A percentile compares a stretch with the other conserved stretches of the same genome.
Evolutionary conservation across 192 early-diverging fungal genomes (phyloP).

Genomic region (Coemansia sp.): DNA sequence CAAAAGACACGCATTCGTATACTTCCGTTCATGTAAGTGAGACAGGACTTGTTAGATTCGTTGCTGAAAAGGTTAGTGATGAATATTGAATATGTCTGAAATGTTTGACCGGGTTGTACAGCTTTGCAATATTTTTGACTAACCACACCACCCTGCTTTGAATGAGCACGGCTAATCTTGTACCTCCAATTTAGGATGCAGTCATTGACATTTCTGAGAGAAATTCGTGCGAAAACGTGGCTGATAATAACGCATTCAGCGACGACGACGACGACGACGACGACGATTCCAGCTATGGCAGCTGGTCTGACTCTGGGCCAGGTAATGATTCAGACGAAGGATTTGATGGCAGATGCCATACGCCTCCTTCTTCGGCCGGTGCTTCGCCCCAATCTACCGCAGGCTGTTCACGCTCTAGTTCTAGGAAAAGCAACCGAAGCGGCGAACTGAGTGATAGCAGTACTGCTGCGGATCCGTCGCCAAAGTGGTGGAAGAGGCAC

Average conservation of each 20-base stretch:
- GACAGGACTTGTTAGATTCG: background rate
- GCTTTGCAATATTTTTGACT: too few relatives aligned
- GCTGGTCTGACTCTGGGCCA: slow-evolving; percentile 16
- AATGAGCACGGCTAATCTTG: background rate
- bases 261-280: background rate
- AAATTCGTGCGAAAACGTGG: background rate
- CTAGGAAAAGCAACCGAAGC: slow-evolving; percentile 35
- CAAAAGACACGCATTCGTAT: background rate
- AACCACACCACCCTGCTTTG: background rate
- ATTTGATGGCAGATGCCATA: slow-evolving; percentile 40
- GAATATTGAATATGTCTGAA: background rate
- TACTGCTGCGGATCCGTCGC: slow-evolving; percentile 33
- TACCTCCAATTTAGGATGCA: background rate
- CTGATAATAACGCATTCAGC: background rate
- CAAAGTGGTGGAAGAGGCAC: slow-evolving; percentile 43
- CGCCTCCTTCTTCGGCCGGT: slow-evolving; percentile 6
- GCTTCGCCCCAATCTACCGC: slow-evolving; percentile 34
- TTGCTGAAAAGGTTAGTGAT: background rate
- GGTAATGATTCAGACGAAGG: slow-evolving; percentile 34
- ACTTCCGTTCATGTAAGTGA: background rate
- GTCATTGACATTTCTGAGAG: background rate
- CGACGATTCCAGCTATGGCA: slow-evolving; percentile 16
- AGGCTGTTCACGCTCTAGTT: slow-evolving; percentile 44
- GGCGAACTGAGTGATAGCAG: slow-evolving; percentile 29
- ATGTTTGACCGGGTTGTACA: background rate